These are phyloP conservation scores for Cocos nucifera DNA, from an alignment of 176 grass and related monocot species.

Conservation along the genomic window DNA sequence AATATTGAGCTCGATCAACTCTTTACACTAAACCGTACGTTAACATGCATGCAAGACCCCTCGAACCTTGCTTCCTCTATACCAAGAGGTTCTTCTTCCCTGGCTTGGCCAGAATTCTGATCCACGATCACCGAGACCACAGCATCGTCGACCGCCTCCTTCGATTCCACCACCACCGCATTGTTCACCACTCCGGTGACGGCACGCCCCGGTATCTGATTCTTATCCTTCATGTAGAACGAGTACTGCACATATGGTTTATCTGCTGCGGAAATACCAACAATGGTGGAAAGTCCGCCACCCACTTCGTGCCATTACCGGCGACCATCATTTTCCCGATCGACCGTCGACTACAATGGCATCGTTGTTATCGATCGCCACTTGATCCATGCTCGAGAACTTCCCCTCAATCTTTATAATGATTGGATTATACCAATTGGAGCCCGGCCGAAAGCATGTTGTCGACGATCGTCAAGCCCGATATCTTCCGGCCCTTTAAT, in stretches of 20 bases:
- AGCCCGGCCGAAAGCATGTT: too few species aligned
- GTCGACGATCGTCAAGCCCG: too few species aligned
- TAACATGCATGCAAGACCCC: too few species aligned
- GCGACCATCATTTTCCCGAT: conserved; percentile 1
- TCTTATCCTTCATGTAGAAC: not conserved
- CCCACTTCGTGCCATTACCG: conserved; percentile 30
- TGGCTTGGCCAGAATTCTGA: conserved; percentile 15
- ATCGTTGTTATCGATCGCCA: conserved; percentile 24
- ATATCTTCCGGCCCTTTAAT: too few species aligned
- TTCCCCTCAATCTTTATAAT: too few species aligned
- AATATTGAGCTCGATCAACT: too few species aligned
- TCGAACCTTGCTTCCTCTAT: too few species aligned
- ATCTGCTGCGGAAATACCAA: conserved; percentile 24
- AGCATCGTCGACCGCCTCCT: conserved; percentile 7
- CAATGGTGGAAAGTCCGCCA: conserved; percentile 17
- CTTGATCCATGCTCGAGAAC: conserved; percentile 10
- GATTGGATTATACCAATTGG: too few species aligned
- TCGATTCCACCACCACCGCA: conserved; percentile 22
- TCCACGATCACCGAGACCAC: conserved; percentile 23
- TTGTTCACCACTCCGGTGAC: conserved; percentile 18
- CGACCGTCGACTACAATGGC: conserved; percentile 19
- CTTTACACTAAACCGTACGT: too few species aligned
- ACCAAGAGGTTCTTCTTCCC: conserved; percentile 1
- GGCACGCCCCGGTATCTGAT: conserved; percentile 16
- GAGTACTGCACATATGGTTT: conserved; percentile 30